Evolutionary conservation across 176 grass and related monocot species (phyloP).

Genomic region (Secale cereale): DNA sequence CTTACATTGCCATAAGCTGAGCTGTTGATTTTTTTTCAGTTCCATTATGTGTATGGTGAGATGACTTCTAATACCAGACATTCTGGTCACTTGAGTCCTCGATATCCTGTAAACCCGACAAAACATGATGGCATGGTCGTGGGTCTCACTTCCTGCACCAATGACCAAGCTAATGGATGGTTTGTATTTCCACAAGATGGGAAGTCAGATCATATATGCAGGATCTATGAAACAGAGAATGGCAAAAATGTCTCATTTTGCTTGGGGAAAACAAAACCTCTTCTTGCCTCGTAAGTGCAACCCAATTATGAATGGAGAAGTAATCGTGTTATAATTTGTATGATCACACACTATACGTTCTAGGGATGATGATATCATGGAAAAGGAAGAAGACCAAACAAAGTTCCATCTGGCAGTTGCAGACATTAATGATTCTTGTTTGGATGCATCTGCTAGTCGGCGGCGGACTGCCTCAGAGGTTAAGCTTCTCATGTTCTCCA

Average conservation of each 20-base stretch:
- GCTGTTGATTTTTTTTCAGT: conserved; percentile 40
- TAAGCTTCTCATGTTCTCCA: conserved; percentile 37
- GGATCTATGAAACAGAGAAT: conserved; percentile 25
- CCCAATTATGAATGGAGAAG: conserved; percentile 4
- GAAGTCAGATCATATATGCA: conserved; percentile 61
- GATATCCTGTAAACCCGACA: conserved; percentile 16
- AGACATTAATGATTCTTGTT: conserved; percentile 35
- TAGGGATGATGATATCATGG: conserved; percentile 37
- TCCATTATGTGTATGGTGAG: conserved; percentile 51
- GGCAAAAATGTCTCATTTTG: conserved; percentile 50
- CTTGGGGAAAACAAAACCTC: conserved; percentile 46
- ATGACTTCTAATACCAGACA: conserved; percentile 26
- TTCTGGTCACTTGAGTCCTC: conserved; percentile 14
- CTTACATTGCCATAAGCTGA: conserved; percentile 10
- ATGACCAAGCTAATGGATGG: conserved; percentile 63
- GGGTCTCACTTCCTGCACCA: conserved; percentile 54
- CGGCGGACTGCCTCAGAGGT: conserved; percentile 38
- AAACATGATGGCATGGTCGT: conserved; percentile 35
- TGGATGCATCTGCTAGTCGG: conserved; percentile 59
- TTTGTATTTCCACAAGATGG: conserved; percentile 41
- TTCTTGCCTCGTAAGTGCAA: conserved; percentile 43
- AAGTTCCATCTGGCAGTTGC: conserved; percentile 52
- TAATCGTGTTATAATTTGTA: not conserved
- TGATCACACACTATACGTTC: conserved; percentile 17
- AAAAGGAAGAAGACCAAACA: conserved; percentile 28